These are phyloP conservation scores for Xylariaceae sp. DNA, from an alignment of 2,329 filamentous ascomycete genomes.

Conservation along the genomic window DNA sequence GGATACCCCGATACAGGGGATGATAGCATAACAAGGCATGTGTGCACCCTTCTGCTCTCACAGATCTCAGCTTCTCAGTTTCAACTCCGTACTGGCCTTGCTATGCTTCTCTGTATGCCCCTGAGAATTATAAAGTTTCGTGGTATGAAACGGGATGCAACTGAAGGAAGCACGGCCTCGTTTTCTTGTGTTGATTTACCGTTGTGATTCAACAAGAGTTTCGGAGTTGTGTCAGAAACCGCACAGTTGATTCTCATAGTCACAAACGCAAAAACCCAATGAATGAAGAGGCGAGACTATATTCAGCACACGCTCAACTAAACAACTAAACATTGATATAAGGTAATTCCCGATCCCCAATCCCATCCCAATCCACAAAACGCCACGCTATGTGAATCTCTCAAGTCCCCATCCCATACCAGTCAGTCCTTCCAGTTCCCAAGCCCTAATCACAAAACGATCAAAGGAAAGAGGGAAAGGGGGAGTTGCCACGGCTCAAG, in stretches of 20 bases:
- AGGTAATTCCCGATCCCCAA: not conserved
- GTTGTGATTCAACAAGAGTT: too few relatives aligned
- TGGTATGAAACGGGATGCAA: too few relatives aligned
- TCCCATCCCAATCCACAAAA: not conserved
- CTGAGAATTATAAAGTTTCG: too few relatives aligned
- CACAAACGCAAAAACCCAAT: not conserved
- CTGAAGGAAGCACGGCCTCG: too few relatives aligned
- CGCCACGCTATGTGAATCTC: not conserved
- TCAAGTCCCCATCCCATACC: not conserved
- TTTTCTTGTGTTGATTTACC: too few relatives aligned
- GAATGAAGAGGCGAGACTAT: not conserved
- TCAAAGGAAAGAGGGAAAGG: not conserved
- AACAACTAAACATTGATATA: not conserved
- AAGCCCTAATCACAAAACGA: not conserved
- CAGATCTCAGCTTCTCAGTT: too few relatives aligned
- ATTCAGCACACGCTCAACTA: not conserved
- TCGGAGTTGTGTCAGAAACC: too few relatives aligned
- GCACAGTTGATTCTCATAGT: not conserved
- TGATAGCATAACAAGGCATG: too few relatives aligned
- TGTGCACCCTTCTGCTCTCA: too few relatives aligned
- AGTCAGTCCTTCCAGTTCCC: not conserved
- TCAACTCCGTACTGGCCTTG: too few relatives aligned
- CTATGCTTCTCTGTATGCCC: too few relatives aligned
- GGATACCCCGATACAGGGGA: too few relatives aligned
- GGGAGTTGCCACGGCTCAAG: not conserved